Evolutionary conservation across 2,329 filamentous ascomycete genomes (phyloP), one percentile per base, ranked within the genome.

Genomic region (Trichoderma pleuroti): DNA sequence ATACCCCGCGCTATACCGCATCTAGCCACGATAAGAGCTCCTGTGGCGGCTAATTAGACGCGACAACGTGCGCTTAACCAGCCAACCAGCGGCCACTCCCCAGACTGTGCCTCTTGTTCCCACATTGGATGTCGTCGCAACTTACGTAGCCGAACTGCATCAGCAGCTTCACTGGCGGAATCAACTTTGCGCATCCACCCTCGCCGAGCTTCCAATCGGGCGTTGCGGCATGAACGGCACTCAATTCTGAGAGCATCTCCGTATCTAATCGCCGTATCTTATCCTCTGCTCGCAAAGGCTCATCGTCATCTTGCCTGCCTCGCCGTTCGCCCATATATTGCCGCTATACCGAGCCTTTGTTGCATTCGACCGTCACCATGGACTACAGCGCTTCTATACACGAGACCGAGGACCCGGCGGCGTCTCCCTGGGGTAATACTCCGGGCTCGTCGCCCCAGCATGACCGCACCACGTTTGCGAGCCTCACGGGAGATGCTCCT

Each of bases 331-430:
- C 75, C 75, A 70, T 46, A 39, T 46, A 73, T 72, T 70, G 67
- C 72, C 73, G 71, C 72, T 68, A 71, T 71, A 70, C n/a, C 34
- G 62, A 67, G 57, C 30, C 16, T 68, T 6, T 34, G 18, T 34
- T 57, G 70, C 34, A 57, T 70, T 70, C 46, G 21, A 36, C 34
- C n/a, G 62, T 54, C 74, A 76, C 77, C 74, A 89, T 89, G 87
- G 87, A 89, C 80, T 89, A 89, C 79, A 86, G 84, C 78, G 79
- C 86, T 73, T 84, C 86, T 16, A 86, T 88, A 75, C 76, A 84
- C 76, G 87, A 89, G 74, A 80, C 81, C 65, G 87, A 89, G 59
- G 83, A 88, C 73, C 82, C 85, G 21, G 81, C 80, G 59, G 82
- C 81, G 72, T 88, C 86, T 36, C 87, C 87, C 2, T 89, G 87